phyloP scores from a whole-genome alignment of 1,284 basidiomycete genomes.

The Malassezia dermatis region DNA sequence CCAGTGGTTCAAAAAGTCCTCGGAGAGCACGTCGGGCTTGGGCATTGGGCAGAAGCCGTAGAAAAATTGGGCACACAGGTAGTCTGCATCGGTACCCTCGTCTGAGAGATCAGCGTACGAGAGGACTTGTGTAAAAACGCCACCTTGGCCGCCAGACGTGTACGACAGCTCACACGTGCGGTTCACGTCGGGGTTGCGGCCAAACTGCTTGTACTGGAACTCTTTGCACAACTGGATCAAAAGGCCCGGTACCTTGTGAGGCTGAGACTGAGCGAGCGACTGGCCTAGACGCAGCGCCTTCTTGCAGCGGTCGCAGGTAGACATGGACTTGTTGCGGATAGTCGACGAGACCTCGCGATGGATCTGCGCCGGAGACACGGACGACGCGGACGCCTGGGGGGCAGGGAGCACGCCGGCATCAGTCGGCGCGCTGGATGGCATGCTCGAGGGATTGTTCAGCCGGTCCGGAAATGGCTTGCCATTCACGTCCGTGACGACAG shows the following conservation, averaged over 20 bases:
- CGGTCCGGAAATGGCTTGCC: conserved; percentile 50
- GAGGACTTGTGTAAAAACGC: conserved; percentile 30
- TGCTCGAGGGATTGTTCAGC: conserved; percentile 57
- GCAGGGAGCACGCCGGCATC: background rate
- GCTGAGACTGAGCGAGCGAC: conserved; percentile 58
- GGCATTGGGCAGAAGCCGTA: conserved; percentile 22
- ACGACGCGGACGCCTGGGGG: background rate
- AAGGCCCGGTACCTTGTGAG: conserved; percentile 57
- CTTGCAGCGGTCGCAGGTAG: conserved; percentile 57
- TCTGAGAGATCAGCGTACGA: conserved; percentile 35
- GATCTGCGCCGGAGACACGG: background rate
- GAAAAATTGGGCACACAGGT: conserved; percentile 37
- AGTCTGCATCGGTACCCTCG: conserved; percentile 28
- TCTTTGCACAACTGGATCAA: conserved; percentile 57
- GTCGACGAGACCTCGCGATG: conserved; percentile 31
- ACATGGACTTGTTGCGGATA: conserved; percentile 46
- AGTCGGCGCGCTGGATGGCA: conserved; percentile 46
- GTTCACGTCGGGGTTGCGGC: conserved; percentile 23
- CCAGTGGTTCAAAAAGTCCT: conserved; percentile 32
- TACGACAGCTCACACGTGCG: conserved; percentile 47
- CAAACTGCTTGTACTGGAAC: conserved; percentile 56
- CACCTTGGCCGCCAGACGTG: conserved; percentile 22
- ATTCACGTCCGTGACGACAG: conserved; percentile 25
- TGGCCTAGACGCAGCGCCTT: conserved; percentile 59
- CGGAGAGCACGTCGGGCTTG: conserved; percentile 19